A percentile compares a stretch with the other conserved stretches of the same genome.
Evolutionary conservation across 192 early-diverging fungal species (phyloP).

Genomic region (Coemansia sp.): DNA sequence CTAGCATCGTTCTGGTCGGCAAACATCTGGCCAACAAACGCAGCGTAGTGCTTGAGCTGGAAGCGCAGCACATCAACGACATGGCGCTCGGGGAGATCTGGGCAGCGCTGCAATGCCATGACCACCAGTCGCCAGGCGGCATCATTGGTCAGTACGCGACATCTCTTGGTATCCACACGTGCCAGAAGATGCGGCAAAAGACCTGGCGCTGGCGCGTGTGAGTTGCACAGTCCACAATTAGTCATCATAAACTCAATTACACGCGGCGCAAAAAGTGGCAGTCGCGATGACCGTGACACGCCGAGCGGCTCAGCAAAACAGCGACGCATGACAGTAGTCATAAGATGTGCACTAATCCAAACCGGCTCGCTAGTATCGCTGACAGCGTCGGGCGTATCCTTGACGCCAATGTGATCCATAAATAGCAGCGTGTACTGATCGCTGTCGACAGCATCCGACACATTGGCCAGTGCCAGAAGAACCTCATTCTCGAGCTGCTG

Average conservation of each 20-base stretch:
- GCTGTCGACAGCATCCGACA: conserved; percentile 42
- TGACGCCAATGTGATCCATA: conserved; percentile 48
- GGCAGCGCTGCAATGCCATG: conserved; percentile 38
- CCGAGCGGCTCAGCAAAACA: conserved; percentile 54
- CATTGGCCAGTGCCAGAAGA: conserved; percentile 41
- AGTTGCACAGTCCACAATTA: conserved; percentile 48
- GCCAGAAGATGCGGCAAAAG: conserved; percentile 45
- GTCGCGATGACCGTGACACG: conserved; percentile 45
- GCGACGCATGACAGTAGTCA: conserved; percentile 54
- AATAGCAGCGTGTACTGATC: conserved; percentile 50
- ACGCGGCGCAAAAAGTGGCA: conserved; percentile 47
- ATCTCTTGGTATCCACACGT: conserved; percentile 29
- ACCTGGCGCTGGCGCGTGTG: conserved; percentile 47
- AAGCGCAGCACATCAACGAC: conserved; percentile 34
- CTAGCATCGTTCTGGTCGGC: background rate
- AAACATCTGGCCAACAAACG: conserved; percentile 31
- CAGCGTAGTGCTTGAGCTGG: conserved; percentile 36
- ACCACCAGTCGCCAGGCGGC: conserved; percentile 37
- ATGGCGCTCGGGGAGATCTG: conserved; percentile 48
- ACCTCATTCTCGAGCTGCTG: conserved; percentile 49
- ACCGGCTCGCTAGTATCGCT: conserved; percentile 15
- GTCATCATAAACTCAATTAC: conserved; percentile 51
- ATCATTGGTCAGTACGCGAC: conserved; percentile 17
- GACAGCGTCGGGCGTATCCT: conserved; percentile 1
- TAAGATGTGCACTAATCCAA: conserved; percentile 50